Conservation (phyloP, 1,284 basidiomycete genomes). For the Trichosporon asahii region DNA sequence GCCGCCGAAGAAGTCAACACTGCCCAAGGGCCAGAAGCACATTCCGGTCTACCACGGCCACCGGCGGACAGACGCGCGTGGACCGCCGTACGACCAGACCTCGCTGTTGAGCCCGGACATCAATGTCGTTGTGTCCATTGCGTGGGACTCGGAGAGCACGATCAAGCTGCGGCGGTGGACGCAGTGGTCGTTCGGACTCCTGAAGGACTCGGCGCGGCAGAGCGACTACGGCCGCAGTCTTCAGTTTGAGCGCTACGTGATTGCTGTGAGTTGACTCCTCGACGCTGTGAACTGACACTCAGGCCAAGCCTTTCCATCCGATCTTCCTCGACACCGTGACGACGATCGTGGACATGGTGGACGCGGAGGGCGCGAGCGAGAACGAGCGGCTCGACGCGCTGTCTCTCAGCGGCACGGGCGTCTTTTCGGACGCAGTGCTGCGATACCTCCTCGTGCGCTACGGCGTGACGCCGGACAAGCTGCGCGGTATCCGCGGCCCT, state of each 20-base stretch:
- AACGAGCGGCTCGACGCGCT: constrained; percentile 17
- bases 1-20: background rate
- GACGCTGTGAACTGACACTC: constrained; percentile 5
- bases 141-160: constrained; percentile 33
- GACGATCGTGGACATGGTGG: constrained; percentile 22
- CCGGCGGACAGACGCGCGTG: background rate
- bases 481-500: constrained; percentile 27
- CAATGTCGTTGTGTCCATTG: constrained; percentile 35
- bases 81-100: constrained; percentile 19
- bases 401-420: constrained; percentile 36
- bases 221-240: constrained; percentile 20
- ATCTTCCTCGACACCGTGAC: constrained; percentile 37
- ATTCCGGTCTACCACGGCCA: background rate
- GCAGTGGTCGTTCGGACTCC: constrained; percentile 10
- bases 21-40: constrained; percentile 1
- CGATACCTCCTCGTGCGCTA: constrained; percentile 40
- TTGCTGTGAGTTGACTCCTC: constrained; percentile 23
- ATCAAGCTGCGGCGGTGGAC: constrained; percentile 15
- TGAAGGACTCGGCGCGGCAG: constrained; percentile 4
- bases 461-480: constrained; percentile 34
- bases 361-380: background rate
- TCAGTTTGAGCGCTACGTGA: constrained; percentile 34
- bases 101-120: constrained; percentile 34
- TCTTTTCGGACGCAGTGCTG: constrained; percentile 37
- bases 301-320: constrained; percentile 37